These are phyloP conservation scores for Stagonosporopsis chrysanthemi DNA, from an alignment of 2,329 filamentous ascomycete species.

Conservation along the genomic window DNA sequence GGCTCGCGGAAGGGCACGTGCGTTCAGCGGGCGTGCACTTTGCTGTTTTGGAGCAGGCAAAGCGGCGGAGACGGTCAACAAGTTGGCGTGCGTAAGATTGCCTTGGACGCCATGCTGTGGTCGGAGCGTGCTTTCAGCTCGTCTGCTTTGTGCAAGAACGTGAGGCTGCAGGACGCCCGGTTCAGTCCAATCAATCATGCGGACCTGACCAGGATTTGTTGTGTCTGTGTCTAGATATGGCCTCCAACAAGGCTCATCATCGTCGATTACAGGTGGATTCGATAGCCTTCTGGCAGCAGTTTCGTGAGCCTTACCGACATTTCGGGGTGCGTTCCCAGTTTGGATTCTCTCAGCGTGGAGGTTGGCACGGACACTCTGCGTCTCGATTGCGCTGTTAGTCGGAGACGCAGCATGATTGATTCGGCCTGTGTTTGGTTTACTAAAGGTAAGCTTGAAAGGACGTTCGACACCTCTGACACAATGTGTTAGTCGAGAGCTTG, in stretches of 20 bases:
- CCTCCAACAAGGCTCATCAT: conserved; percentile 42
- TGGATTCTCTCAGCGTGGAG: neutral
- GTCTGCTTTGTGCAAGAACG: conserved; percentile 15
- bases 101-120: conserved; percentile 40
- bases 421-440: conserved; percentile 15
- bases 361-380: conserved; percentile 19
- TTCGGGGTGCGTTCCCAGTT: conserved; percentile 1
- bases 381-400: conserved; percentile 22
- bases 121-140: conserved; percentile 26
- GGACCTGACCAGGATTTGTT: conserved; percentile 31
- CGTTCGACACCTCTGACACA: conserved; percentile 22
- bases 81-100: conserved; percentile 26
- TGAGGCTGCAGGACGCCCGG: conserved; percentile 27
- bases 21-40: conserved; percentile 11
- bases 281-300: neutral
- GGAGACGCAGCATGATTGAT: conserved; percentile 11
- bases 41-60: conserved; percentile 32
- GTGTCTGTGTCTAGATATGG: conserved; percentile 32
- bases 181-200: conserved; percentile 19
- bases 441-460: conserved; percentile 33
- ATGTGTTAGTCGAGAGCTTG: conserved; percentile 29
- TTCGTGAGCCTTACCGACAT: conserved; percentile 1
- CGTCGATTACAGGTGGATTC: conserved; percentile 26
- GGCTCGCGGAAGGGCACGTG: conserved; percentile 4
- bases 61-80: conserved; percentile 32